Evolutionary conservation across 139 green algal genomes (phyloP).

Genomic region (Picochlorum costavermella): DNA sequence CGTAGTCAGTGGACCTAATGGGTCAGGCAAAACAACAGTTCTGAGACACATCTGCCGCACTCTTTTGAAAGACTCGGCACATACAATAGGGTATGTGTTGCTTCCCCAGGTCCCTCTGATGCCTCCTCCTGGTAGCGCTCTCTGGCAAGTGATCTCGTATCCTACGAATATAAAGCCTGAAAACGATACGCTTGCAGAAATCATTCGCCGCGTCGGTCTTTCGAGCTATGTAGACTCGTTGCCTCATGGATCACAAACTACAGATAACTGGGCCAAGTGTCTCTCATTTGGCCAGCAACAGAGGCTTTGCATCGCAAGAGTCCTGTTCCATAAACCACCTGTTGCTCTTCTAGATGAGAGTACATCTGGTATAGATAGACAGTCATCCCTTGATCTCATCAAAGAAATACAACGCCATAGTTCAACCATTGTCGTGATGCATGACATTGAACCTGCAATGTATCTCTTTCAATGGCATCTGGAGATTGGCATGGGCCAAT

Average conservation of each 20-base stretch:
- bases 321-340: constrained; percentile 33
- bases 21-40: constrained; percentile 44
- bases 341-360: constrained; percentile 49
- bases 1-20: constrained; percentile 35
- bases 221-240: constrained; percentile 20
- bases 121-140: constrained; percentile 21
- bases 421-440: no score
- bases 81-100: no score
- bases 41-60: constrained; percentile 1
- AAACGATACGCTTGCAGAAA: not conserved
- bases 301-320: constrained; percentile 40
- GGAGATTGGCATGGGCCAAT: no score
- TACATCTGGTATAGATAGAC: constrained; percentile 27
- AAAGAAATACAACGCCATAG: no score
- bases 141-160: constrained; percentile 50
- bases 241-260: constrained; percentile 1
- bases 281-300: constrained; percentile 59
- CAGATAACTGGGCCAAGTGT: constrained; percentile 14
- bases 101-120: constrained; percentile 27
- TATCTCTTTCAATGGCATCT: no score
- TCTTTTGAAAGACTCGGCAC: no score
- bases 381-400: not conserved
- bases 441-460: no score
- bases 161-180: constrained; percentile 4
- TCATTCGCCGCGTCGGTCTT: constrained; percentile 33